phyloP scores from a whole-genome alignment of 75 land plant species.

The Picea sitchensis region DNA sequence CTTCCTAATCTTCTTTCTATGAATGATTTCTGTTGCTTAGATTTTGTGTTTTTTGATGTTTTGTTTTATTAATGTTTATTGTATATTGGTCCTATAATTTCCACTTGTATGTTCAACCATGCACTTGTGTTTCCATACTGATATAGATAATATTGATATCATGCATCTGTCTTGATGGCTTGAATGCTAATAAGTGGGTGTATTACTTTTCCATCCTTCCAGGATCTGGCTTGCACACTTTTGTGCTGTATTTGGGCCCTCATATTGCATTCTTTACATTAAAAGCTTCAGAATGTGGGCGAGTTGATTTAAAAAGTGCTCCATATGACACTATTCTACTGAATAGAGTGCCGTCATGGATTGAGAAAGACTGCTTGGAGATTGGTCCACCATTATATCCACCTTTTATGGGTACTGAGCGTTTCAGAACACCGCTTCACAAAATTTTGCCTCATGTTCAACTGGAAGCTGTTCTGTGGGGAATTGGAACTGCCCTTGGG shows the following conservation, averaged over 20 bases:
- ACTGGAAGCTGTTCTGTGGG: slow-evolving; percentile 90
- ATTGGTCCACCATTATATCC: slow-evolving; percentile 66
- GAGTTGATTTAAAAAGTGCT: slow-evolving; percentile 78
- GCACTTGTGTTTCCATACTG: too few species aligned
- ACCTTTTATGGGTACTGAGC: slow-evolving; percentile 31
- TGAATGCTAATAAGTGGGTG: too few species aligned
- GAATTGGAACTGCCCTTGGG: slow-evolving; percentile 94
- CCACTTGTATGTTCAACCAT: too few species aligned
- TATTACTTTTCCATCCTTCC: slow-evolving; percentile 6
- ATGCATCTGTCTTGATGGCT: too few species aligned
- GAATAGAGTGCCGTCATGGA: slow-evolving; percentile 77
- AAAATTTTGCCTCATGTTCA: slow-evolving; percentile 82
- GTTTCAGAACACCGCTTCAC: slow-evolving; percentile 57
- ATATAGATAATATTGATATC: too few species aligned
- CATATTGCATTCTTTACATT: slow-evolving; percentile 85
- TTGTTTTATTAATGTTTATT: too few species aligned
- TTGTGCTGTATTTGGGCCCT: slow-evolving; percentile 93
- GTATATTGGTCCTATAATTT: too few species aligned
- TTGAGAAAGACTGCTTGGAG: slow-evolving; percentile 62
- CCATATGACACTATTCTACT: slow-evolving; percentile 91
- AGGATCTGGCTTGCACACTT: slow-evolving; percentile 97
- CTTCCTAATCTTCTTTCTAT: too few species aligned
- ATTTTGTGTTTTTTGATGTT: too few species aligned
- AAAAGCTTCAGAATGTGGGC: slow-evolving; percentile 83
- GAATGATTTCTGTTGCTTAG: too few species aligned